Evolutionary conservation across 495 filamentous ascomycete species (phyloP).

Genomic region (Daldinia vernicosa): DNA sequence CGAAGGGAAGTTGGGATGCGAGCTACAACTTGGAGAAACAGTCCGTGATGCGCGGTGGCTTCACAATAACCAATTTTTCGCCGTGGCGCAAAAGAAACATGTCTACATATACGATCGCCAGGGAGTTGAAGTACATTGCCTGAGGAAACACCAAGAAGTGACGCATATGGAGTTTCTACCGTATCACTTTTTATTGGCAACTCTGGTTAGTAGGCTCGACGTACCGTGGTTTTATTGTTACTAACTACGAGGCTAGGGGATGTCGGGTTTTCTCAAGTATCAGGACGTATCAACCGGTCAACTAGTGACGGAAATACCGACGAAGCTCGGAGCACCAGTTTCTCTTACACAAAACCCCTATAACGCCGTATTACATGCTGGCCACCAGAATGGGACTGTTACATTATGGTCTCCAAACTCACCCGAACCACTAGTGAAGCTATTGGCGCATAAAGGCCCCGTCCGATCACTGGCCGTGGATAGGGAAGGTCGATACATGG

Average conservation of each 20-base stretch:
- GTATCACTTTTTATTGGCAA: conserved; percentile 93
- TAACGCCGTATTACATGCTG: conserved; percentile 90
- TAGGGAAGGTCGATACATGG: conserved; percentile 93
- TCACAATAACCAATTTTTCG: conserved; percentile 95
- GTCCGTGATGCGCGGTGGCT: conserved; percentile 90
- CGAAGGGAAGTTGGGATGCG: conserved; percentile 86
- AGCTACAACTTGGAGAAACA: conserved; percentile 89
- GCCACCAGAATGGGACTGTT: conserved; percentile 93
- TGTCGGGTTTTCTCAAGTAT: conserved; percentile 87
- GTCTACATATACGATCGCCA: conserved; percentile 89
- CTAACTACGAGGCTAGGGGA: conserved; percentile 64
- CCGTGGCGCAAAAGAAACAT: conserved; percentile 97
- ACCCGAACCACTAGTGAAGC: conserved; percentile 84
- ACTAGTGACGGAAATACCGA: conserved; percentile 82
- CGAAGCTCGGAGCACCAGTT: conserved; percentile 83
- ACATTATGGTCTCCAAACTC: conserved; percentile 97
- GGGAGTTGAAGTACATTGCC: conserved; percentile 90
- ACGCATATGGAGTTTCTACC: conserved; percentile 94
- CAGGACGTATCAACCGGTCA: conserved; percentile 94
- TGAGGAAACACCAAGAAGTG: conserved; percentile 91
- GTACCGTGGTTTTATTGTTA: conserved; percentile 3
- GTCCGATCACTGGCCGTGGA: conserved; percentile 88
- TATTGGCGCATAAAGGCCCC: conserved; percentile 94
- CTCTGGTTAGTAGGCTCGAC: conserved; percentile 65
- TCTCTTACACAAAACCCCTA: conserved; percentile 85